Conservation (phyloP, 805 yeast genomes). For the Candida nonsorbophila region DNA sequence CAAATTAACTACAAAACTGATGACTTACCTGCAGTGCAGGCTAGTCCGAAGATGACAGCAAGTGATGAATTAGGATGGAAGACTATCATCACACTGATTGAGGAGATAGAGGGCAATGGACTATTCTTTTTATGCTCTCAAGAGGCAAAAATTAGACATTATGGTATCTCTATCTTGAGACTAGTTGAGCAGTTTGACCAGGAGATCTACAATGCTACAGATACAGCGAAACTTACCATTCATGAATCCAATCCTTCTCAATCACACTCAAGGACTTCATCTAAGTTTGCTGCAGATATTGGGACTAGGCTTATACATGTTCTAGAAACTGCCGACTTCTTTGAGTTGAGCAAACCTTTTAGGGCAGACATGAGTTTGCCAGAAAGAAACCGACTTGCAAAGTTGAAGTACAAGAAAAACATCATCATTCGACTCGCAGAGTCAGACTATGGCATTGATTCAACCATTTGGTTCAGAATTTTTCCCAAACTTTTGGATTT, state of each 20-base stretch:
- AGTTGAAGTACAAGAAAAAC: constrained; percentile 59
- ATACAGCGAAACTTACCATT: constrained; percentile 10
- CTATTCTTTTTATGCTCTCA: constrained; percentile 87
- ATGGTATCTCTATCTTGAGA: constrained; percentile 70
- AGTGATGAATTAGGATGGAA: constrained; percentile 71
- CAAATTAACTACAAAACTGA: constrained; percentile 42
- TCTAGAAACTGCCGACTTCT: constrained; percentile 64
- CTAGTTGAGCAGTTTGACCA: constrained; percentile 85
- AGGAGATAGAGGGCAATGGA: constrained; percentile 95
- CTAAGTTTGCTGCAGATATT: constrained; percentile 72
- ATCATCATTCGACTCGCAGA: constrained; percentile 76
- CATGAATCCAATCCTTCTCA: constrained; percentile 5
- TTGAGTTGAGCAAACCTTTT: constrained; percentile 52
- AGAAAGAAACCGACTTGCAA: constrained; percentile 67
- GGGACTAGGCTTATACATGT: constrained; percentile 76
- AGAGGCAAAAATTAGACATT: constrained; percentile 66
- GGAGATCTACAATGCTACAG: constrained; percentile 56
- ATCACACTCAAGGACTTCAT: constrained; percentile 53
- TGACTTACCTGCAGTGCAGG: constrained; percentile 13
- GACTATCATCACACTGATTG: constrained; percentile 76
- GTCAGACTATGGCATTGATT: constrained; percentile 90
- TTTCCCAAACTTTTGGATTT: constrained; percentile 71
- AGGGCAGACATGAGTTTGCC: constrained; percentile 59
- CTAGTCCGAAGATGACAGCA: constrained; percentile 15
- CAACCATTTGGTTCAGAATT: constrained; percentile 91